A percentile compares a stretch with the other conserved stretches of the same genome.
Conservation (phyloP, 1,139 yeast genomes). For the Yamadazyma diddensiae region DNA sequence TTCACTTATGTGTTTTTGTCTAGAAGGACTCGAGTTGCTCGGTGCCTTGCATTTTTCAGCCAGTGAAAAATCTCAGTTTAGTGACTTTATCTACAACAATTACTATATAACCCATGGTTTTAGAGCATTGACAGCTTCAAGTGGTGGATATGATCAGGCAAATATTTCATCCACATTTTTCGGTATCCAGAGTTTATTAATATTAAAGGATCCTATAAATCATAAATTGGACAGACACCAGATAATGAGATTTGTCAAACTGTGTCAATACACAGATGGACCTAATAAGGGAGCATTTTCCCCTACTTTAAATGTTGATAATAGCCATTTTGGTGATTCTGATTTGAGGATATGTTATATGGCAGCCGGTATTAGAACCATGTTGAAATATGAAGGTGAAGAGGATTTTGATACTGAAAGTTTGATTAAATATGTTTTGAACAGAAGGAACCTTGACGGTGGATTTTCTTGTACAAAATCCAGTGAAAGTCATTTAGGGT, state of each 20-base stretch:
- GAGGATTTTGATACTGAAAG: constrained; percentile 42
- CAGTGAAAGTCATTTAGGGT: constrained; percentile 83
- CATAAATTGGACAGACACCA: constrained; percentile 38
- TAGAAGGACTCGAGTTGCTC: constrained; percentile 59
- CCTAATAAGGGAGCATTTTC: constrained; percentile 52
- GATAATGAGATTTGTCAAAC: constrained; percentile 47
- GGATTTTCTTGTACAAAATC: constrained; percentile 45
- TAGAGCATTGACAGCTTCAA: constrained; percentile 44
- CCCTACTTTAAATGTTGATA: constrained; percentile 26
- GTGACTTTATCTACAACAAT: constrained; percentile 48
- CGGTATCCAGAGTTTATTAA: constrained; percentile 50
- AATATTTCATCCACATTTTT: constrained; percentile 69
- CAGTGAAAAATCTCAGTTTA: constrained; percentile 27
- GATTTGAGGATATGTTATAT: constrained; percentile 77
- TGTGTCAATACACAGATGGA: constrained; percentile 60
- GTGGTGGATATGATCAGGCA: constrained; percentile 50
- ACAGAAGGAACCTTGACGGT: constrained; percentile 56
- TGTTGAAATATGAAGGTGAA: constrained; percentile 42
- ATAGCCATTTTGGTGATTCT: constrained; percentile 52
- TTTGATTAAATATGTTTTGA: constrained; percentile 40
- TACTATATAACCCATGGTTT: constrained; percentile 44
- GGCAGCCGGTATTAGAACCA: constrained; percentile 60
- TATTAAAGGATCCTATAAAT: constrained; percentile 41
- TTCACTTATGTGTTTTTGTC: constrained; percentile 63
- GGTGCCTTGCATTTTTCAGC: constrained; percentile 30